phyloP scores from a whole-genome alignment of 2,329 filamentous ascomycete species.

The Alternaria dauci region DNA sequence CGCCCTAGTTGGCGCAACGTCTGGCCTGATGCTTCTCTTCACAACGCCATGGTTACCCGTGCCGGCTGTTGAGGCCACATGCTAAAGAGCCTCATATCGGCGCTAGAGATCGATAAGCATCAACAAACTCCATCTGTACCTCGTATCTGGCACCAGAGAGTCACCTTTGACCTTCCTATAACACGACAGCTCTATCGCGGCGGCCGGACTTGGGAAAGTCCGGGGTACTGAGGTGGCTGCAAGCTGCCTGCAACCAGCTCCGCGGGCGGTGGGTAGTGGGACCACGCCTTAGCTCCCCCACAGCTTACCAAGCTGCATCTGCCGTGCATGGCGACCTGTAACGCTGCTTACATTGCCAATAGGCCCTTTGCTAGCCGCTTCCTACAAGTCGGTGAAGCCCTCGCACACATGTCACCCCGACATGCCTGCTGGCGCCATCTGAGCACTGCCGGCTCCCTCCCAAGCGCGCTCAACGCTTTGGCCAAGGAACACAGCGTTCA shows the following conservation, averaged over 20 bases:
- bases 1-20: background rate
- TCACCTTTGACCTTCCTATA: background rate
- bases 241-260: background rate
- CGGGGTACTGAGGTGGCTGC: constrained; percentile 1
- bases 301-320: constrained; percentile 7
- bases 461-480: constrained; percentile 1
- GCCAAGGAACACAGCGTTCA: constrained; percentile 1
- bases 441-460: background rate
- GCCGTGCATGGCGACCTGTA: constrained; percentile 7
- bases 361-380: background rate
- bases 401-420: constrained; percentile 1
- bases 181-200: background rate
- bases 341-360: constrained; percentile 5
- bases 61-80: background rate
- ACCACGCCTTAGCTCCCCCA: constrained; percentile 8
- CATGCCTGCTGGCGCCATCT: constrained; percentile 3
- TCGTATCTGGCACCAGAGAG: background rate
- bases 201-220: background rate
- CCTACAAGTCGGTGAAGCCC: constrained; percentile 7
- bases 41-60: background rate
- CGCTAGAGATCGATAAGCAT: background rate
- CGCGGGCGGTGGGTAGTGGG: constrained; percentile 2
- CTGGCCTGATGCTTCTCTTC: constrained; percentile 2
- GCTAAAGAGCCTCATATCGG: background rate
- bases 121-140: background rate